A percentile compares a stretch with the other conserved stretches of the same genome.
phyloP scores from a whole-genome alignment of 2,329 filamentous ascomycete genomes.

The Karstenula rhodostoma region DNA sequence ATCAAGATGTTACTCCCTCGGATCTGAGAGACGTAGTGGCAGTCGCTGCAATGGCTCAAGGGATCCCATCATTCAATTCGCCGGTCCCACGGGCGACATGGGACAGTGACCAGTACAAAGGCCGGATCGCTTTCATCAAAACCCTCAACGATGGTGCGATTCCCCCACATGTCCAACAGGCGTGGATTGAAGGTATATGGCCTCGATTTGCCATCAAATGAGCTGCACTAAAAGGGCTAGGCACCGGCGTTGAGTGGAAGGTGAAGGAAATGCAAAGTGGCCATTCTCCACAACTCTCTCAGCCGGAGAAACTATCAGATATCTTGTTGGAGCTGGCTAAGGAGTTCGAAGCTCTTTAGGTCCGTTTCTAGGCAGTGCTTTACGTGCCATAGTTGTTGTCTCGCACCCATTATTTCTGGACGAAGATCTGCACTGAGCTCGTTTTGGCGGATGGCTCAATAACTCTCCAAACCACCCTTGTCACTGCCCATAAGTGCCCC shows the following conservation, averaged over 20 bases:
- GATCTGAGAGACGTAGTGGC: constrained; percentile 20
- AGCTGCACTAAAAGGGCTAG: constrained; percentile 5
- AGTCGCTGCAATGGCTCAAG: constrained; percentile 28
- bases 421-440: too few species aligned
- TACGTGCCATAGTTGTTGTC: too few species aligned
- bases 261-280: constrained; percentile 42
- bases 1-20: constrained; percentile 22
- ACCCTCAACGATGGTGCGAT: constrained; percentile 37
- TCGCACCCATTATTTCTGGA: too few species aligned
- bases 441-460: too few species aligned
- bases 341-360: constrained; percentile 8
- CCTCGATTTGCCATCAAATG: constrained; percentile 2
- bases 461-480: too few species aligned
- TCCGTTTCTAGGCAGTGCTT: too few species aligned
- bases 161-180: constrained; percentile 37
- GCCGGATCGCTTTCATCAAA: constrained; percentile 26
- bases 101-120: constrained; percentile 25
- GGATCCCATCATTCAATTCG: constrained; percentile 27
- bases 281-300: constrained; percentile 51
- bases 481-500: too few species aligned
- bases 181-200: constrained; percentile 29
- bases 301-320: constrained; percentile 40
- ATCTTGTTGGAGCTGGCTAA: constrained; percentile 27
- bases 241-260: constrained; percentile 31
- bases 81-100: constrained; percentile 25